These are phyloP conservation scores for Pythium coloratum DNA, from an alignment of 352 stramenopile species.

Conservation along the genomic window DNA sequence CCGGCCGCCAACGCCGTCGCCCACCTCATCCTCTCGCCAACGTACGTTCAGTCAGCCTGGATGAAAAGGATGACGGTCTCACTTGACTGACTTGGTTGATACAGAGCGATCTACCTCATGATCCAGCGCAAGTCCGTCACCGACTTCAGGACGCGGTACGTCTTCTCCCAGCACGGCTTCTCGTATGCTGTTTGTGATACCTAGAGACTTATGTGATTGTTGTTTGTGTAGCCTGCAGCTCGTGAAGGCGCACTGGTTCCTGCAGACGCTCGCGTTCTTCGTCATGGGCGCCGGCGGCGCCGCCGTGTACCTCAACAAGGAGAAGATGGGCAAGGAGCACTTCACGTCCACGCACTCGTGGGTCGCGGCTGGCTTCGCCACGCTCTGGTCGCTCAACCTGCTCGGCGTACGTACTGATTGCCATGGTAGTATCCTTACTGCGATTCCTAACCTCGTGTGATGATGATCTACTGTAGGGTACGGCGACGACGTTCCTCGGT, in stretches of 20 bases:
- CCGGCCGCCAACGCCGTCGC: conserved; percentile 60
- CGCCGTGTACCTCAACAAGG: conserved; percentile 59
- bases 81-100: background rate
- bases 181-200: background rate
- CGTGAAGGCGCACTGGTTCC: conserved; percentile 49
- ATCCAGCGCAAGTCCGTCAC: conserved; percentile 47
- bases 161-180: background rate
- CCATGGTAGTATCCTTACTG: too few species aligned
- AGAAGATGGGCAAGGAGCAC: conserved; percentile 55
- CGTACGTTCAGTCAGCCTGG: conserved; percentile 23
- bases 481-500: conserved; percentile 52
- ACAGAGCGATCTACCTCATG: conserved; percentile 59
- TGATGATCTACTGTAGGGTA: conserved; percentile 32
- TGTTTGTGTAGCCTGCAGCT: conserved; percentile 9
- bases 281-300: conserved; percentile 41
- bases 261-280: conserved; percentile 51
- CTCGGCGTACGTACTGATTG: conserved; percentile 38
- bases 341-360: conserved; percentile 77
- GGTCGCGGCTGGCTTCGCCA: conserved; percentile 45
- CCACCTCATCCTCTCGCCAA: conserved; percentile 60
- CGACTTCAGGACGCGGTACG: conserved; percentile 49
- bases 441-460: background rate
- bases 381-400: conserved; percentile 55
- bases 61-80: background rate
- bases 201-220: conserved; percentile 10